Evolutionary conservation across 495 filamentous ascomycete species (phyloP).

Genomic region (Trichodelitschia bisporula): DNA sequence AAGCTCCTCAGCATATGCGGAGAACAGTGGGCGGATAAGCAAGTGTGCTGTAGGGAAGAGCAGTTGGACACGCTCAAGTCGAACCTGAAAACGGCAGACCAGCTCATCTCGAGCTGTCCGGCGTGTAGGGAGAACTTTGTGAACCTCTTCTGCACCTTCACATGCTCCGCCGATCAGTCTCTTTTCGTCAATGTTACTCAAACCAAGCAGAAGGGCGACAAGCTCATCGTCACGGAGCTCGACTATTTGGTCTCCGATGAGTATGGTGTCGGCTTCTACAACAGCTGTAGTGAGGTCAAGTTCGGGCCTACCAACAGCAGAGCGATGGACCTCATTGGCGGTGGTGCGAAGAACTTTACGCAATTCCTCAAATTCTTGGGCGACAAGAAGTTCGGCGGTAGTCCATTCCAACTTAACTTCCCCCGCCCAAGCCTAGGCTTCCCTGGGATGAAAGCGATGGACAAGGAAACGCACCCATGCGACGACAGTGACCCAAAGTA

Average conservation of each 20-base stretch:
- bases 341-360: constrained; percentile 73
- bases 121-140: constrained; percentile 95
- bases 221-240: constrained; percentile 58
- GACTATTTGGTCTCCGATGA: constrained; percentile 73
- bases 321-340: constrained; percentile 88
- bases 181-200: constrained; percentile 84
- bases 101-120: constrained; percentile 75
- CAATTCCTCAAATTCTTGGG: constrained; percentile 79
- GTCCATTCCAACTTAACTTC: constrained; percentile 95
- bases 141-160: constrained; percentile 93
- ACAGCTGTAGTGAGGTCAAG: constrained; percentile 97
- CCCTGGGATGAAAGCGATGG: constrained; percentile 38
- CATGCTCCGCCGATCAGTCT: constrained; percentile 89
- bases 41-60: constrained; percentile 62
- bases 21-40: constrained; percentile 51
- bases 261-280: constrained; percentile 75
- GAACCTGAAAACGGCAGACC: constrained; percentile 67
- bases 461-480: constrained; percentile 53
- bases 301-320: constrained; percentile 79
- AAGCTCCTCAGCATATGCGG: constrained; percentile 74
- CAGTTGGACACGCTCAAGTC: constrained; percentile 61
- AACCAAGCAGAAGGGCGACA: constrained; percentile 36
- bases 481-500: constrained; percentile 67
- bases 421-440: constrained; percentile 28
- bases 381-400: constrained; percentile 65